Percentiles rank a stretch among this genome's conserved stretches.
phyloP scores from a whole-genome alignment of 257 asterid genomes.

The Oldenlandia corymbosa region DNA sequence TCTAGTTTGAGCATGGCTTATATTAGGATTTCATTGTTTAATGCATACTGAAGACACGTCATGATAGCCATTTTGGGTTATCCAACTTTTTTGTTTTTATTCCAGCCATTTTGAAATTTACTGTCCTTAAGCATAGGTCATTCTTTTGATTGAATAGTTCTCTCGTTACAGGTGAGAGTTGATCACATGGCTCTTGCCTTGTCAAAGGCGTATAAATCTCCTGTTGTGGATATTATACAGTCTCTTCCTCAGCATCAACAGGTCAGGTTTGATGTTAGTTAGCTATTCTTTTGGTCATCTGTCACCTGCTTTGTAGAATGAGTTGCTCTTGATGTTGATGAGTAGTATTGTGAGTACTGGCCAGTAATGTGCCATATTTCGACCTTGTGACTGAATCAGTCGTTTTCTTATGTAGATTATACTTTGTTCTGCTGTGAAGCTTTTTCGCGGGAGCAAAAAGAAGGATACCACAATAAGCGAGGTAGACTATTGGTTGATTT shows the following conservation, averaged over 20 bases:
- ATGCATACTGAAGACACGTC: too few relatives aligned
- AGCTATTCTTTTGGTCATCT: background rate
- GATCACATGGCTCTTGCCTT: slow-evolving; percentile 89
- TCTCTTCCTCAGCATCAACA: slow-evolving; percentile 99
- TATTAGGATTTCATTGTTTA: too few relatives aligned
- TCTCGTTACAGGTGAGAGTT: slow-evolving; percentile 61
- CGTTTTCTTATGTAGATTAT: slow-evolving; percentile 48
- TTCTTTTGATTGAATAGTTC: background rate
- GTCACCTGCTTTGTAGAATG: background rate
- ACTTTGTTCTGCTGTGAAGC: slow-evolving; percentile 94
- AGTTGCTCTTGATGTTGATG: too few relatives aligned
- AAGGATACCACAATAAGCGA: slow-evolving; percentile 85
- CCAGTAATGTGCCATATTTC: background rate
- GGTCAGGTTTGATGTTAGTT: slow-evolving; percentile 27
- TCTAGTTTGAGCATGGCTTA: too few relatives aligned
- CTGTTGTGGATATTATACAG: slow-evolving; percentile 73
- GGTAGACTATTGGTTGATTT: slow-evolving; percentile 38
- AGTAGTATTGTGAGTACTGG: too few relatives aligned
- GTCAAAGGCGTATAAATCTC: slow-evolving; percentile 74
- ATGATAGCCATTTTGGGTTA: too few relatives aligned
- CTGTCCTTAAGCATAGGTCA: too few relatives aligned
- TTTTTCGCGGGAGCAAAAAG: slow-evolving; percentile 73
- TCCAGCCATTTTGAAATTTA: too few relatives aligned
- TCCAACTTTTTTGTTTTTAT: too few relatives aligned
- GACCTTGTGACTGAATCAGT: slow-evolving; percentile 7